phyloP scores from a whole-genome alignment of 2,329 filamentous ascomycete genomes.

The Capronia americana region DNA sequence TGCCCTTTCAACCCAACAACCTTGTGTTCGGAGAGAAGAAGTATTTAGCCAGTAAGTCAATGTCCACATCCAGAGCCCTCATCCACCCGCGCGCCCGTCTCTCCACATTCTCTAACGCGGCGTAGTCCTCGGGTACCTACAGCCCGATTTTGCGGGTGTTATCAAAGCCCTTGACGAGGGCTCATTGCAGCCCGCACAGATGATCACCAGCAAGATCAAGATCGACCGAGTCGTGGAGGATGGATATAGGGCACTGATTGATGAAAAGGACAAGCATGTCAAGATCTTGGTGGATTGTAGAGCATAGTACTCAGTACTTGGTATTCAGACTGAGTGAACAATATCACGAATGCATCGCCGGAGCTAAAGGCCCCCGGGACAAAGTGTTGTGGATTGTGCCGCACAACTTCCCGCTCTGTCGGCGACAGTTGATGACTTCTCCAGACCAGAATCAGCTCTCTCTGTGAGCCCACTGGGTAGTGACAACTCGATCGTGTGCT shows the following conservation, averaged over 20 bases:
- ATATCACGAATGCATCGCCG: too few species aligned
- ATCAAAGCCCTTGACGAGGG: constrained; percentile 57
- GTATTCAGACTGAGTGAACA: background rate
- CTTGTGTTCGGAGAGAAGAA: constrained; percentile 61
- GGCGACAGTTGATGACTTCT: too few species aligned
- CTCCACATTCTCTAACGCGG: background rate
- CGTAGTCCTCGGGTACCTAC: constrained; percentile 55
- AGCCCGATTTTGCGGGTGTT: constrained; percentile 63
- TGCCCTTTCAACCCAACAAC: constrained; percentile 61
- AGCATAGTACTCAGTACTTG: constrained; percentile 11
- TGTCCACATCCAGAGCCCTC: background rate
- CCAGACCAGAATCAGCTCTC: background rate
- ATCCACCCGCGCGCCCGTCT: background rate
- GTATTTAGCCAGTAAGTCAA: constrained; percentile 53
- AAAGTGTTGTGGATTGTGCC: too few species aligned
- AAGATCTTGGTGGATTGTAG: constrained; percentile 62
- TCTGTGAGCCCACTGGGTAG: background rate
- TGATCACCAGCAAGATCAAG: constrained; percentile 67
- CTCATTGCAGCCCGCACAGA: constrained; percentile 59
- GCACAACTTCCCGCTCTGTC: too few species aligned
- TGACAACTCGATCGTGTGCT: background rate
- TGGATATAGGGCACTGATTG: constrained; percentile 63
- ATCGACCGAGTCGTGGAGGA: constrained; percentile 64
- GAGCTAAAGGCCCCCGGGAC: too few species aligned
- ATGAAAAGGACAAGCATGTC: constrained; percentile 67